phyloP scores from a whole-genome alignment of 2,329 filamentous ascomycete species.

The Dothideomycetes sp. region DNA sequence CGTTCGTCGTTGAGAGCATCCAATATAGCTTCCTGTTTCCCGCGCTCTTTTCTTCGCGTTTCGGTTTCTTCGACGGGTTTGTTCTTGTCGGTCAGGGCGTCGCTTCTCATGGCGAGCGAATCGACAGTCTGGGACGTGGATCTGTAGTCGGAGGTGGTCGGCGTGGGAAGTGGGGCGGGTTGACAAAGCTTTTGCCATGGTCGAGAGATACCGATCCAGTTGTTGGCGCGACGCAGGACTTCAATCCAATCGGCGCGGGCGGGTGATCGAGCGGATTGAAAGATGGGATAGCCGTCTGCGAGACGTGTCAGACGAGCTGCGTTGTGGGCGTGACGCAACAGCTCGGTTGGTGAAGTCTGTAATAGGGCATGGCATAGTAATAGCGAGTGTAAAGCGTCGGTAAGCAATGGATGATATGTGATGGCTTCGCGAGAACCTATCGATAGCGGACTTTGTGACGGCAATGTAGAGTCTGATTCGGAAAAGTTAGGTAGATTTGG shows the following conservation, averaged over 20 bases:
- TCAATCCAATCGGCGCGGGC: constrained; percentile 75
- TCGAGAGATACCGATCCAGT: constrained; percentile 57
- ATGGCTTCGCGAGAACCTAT: constrained; percentile 51
- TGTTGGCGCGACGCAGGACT: constrained; percentile 55
- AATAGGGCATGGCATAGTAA: constrained; percentile 70
- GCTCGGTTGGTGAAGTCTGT: constrained; percentile 69
- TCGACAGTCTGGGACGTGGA: constrained; percentile 13
- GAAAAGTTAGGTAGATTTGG: constrained; percentile 61
- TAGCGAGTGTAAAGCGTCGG: constrained; percentile 68
- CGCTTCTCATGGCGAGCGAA: no score
- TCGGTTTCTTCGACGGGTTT: constrained; percentile 31
- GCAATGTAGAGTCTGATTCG: constrained; percentile 26
- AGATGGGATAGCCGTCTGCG: constrained; percentile 71
- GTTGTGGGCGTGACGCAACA: constrained; percentile 72
- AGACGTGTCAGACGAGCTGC: constrained; percentile 65
- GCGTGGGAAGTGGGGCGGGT: constrained; percentile 34
- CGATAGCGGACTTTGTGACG: constrained; percentile 22
- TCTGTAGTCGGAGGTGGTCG: constrained; percentile 19
- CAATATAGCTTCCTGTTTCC: constrained; percentile 56
- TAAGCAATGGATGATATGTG: constrained; percentile 73
- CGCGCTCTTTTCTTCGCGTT: constrained; percentile 48
- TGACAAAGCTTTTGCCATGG: constrained; percentile 64
- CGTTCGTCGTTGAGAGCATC: constrained; percentile 60
- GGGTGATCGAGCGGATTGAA: constrained; percentile 61
- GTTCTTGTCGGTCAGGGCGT: constrained; percentile 6